Evolutionary conservation across 345 rosid genomes (phyloP).

Genomic region (Ceriops zippeliana): DNA sequence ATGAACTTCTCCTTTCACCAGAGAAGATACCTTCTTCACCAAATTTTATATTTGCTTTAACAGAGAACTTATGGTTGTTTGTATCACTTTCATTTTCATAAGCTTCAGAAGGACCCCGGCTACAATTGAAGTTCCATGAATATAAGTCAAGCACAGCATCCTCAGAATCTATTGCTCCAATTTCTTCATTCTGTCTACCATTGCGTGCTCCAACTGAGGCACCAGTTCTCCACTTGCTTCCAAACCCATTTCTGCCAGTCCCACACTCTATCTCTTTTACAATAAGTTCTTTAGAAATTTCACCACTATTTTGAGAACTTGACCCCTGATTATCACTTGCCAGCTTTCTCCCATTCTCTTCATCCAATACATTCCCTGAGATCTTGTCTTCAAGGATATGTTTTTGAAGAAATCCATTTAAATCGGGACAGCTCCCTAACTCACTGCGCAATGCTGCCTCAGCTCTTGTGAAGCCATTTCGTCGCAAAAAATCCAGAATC

Average conservation of each 20-base stretch:
- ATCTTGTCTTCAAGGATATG: conserved; percentile 54
- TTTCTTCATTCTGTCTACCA: conserved; percentile 38
- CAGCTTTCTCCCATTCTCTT: conserved; percentile 34
- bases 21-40: conserved; percentile 56
- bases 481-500: conserved; percentile 77
- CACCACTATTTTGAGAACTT: conserved; percentile 43
- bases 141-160: conserved; percentile 48
- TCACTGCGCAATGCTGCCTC: conserved; percentile 94
- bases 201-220: conserved; percentile 40
- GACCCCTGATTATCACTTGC: conserved; percentile 29
- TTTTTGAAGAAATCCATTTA: conserved; percentile 67
- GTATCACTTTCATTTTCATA: conserved; percentile 36
- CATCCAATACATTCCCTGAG: conserved; percentile 31
- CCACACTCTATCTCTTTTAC: conserved; percentile 87
- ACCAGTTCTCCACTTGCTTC: conserved; percentile 51
- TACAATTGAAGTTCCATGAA: conserved; percentile 48
- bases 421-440: conserved; percentile 62
- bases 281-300: conserved; percentile 69
- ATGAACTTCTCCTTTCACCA: conserved; percentile 49
- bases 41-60: conserved; percentile 42
- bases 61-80: conserved; percentile 31
- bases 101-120: conserved; percentile 41
- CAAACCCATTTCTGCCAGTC: conserved; percentile 56
- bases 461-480: conserved; percentile 75
- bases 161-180: conserved; percentile 42